Evolutionary conservation across 1,139 yeast species (phyloP).

Genomic region (Yamadazyma songkhlaensis): DNA sequence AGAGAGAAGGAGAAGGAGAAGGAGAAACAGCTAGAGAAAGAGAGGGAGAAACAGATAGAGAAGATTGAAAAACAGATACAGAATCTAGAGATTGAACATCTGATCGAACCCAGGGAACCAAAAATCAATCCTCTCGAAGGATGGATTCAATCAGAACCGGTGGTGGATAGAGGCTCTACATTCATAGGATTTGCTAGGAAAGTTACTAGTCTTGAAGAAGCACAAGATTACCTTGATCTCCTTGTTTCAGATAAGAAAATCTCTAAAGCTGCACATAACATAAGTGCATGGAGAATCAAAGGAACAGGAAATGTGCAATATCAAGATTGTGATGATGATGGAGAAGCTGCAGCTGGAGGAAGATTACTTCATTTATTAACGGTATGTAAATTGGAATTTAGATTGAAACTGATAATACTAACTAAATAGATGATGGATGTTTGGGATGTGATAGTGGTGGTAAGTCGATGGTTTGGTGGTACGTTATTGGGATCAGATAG

Average conservation of each 20-base stretch:
- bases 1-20: too few species aligned
- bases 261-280: constrained; percentile 70
- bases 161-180: constrained; percentile 80
- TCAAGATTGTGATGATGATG: constrained; percentile 95
- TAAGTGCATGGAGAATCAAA: constrained; percentile 81
- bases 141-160: constrained; percentile 77
- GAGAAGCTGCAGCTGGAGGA: constrained; percentile 96
- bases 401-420: too few species aligned
- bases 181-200: constrained; percentile 74
- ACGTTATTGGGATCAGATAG: constrained; percentile 88
- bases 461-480: constrained; percentile 94
- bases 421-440: constrained; percentile 62
- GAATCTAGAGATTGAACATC: background rate
- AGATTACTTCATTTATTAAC: constrained; percentile 76
- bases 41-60: background rate
- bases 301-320: constrained; percentile 50
- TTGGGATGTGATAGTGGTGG: constrained; percentile 84
- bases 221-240: constrained; percentile 46
- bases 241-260: constrained; percentile 66
- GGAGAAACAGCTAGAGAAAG: too few species aligned
- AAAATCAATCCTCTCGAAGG: constrained; percentile 50
- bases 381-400: constrained; percentile 44
- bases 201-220: constrained; percentile 65
- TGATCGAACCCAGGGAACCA: constrained; percentile 5
- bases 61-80: constrained; percentile 5